Evolutionary conservation across 2,329 filamentous ascomycete genomes (phyloP).

Genomic region (Neonectria sp.): DNA sequence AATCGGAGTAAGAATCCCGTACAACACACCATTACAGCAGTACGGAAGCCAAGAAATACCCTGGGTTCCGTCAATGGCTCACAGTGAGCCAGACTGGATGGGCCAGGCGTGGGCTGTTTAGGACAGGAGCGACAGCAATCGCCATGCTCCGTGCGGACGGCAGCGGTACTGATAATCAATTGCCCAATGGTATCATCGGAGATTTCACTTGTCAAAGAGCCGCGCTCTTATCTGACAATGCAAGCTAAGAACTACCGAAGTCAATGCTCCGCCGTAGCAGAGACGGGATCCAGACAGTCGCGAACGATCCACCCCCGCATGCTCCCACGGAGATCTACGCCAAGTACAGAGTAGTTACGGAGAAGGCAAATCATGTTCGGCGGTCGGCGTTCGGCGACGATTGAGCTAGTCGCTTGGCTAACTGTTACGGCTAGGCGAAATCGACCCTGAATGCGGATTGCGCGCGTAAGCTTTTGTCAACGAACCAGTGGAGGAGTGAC

Average conservation of each 20-base stretch:
- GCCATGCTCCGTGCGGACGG: constrained; percentile 8
- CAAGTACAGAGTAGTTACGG: neutral
- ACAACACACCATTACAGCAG: constrained; percentile 79
- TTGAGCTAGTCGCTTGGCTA: constrained; percentile 29
- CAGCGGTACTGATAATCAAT: neutral
- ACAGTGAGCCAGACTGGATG: constrained; percentile 75
- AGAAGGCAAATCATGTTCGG: constrained; percentile 10
- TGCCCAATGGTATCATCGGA: constrained; percentile 13
- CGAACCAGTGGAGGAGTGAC: constrained; percentile 29
- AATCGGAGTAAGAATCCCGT: constrained; percentile 86
- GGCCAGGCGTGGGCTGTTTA: constrained; percentile 58
- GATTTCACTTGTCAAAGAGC: constrained; percentile 10
- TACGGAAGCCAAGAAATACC: constrained; percentile 78
- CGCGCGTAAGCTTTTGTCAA: constrained; percentile 2
- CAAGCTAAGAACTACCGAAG: constrained; percentile 7
- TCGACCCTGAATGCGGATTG: neutral
- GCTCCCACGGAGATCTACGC: constrained; percentile 2
- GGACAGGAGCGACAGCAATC: constrained; percentile 15
- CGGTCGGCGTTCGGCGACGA: constrained; percentile 19
- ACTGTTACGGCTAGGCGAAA: constrained; percentile 24
- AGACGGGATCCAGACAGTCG: neutral
- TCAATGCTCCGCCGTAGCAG: constrained; percentile 1
- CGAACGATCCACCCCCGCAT: constrained; percentile 45
- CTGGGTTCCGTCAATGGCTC: constrained; percentile 79
- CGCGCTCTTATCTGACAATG: constrained; percentile 7